Base-by-base conservation (phyloP, 192 early-diverging fungal genomes). In the Diversispora eburnea region DNA sequence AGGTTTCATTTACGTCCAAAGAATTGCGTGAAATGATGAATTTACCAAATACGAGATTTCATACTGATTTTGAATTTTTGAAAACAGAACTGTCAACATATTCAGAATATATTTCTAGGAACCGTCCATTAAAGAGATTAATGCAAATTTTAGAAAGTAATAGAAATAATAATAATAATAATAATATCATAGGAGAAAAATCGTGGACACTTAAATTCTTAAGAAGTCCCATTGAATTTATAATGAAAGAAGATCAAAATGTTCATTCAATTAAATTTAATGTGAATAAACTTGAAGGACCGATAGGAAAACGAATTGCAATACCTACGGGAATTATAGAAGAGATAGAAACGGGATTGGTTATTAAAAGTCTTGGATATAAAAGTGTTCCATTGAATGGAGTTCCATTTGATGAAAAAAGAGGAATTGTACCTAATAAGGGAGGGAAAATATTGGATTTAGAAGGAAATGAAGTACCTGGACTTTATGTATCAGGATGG, bases 1-100 rank as follows among this genome's bases (percentile, higher is more conserved):
- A 92, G 88, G 83, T 85, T 42, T 83, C 94, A 15, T 97, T 99
- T 78, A 99, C 97, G 0, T 85, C 95, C 15, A 99, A 99, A 77
- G 97, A 99, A 66, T 82, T 99, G 17, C 89, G 97, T 12, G 97
- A 99, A 75, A 94, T 97, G 91, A 84, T 93, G 55, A 80, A 86
- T 15, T 70, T 98, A 41, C 90, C 91, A 2, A 77, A 77, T 41
- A 83, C 89, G 10, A 70, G 69, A 13, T 90, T 95, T 46, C 58
- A 82, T 52, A 84, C 87, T 65, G 92, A 98, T 74, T n/a, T 67
- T 6, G 76, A 72, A 5, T 76, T 91, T 15, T 52, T 98, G 2
- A 68, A 79, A 12, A 42, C 63, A 10, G 86, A 91, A 58, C 78
- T 93, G 39, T 77, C 83, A 8, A 73, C 77, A 19, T 52, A 77